Conservation (phyloP, 176 grass and related monocot species). For the Pontederia crassipes region DNA sequence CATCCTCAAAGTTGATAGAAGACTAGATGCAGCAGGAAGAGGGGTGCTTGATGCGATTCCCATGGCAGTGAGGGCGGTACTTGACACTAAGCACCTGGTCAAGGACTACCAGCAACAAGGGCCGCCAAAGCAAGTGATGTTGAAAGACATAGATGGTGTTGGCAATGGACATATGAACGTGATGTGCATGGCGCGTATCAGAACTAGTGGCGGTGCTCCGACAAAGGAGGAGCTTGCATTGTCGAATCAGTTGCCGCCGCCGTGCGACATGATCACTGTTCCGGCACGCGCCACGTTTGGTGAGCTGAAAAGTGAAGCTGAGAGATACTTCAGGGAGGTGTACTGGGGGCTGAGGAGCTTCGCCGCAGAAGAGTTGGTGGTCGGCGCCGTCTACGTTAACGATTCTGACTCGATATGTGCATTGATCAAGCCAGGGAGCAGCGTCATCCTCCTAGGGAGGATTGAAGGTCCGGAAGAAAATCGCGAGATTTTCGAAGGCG, state of each 20-base stretch:
- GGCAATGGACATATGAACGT: slow-evolving; percentile 37
- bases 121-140: not conserved
- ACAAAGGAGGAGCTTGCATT: too few species aligned
- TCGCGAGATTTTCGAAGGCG: slow-evolving; percentile 40
- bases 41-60: slow-evolving; percentile 42
- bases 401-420: slow-evolving; percentile 28
- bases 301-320: slow-evolving; percentile 61
- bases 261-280: slow-evolving; percentile 52
- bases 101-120: slow-evolving; percentile 48
- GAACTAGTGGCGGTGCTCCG: slow-evolving; percentile 1
- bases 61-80: slow-evolving; percentile 39
- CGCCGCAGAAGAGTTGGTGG: slow-evolving; percentile 38
- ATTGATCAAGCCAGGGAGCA: slow-evolving; percentile 29
- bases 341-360: slow-evolving; percentile 61
- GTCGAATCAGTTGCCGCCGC: slow-evolving; percentile 15
- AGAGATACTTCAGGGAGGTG: slow-evolving; percentile 58
- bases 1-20: slow-evolving; percentile 27
- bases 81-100: slow-evolving; percentile 73
- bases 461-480: slow-evolving; percentile 12
- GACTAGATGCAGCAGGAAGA: slow-evolving; percentile 23
- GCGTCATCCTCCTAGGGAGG: slow-evolving; percentile 43
- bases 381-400: slow-evolving; percentile 16
- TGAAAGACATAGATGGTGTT: slow-evolving; percentile 2
- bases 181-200: slow-evolving; percentile 45
- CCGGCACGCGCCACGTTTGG: slow-evolving; percentile 56